These are phyloP conservation scores for Paecilomyces dactylethromorphus DNA, from an alignment of 2,329 filamentous ascomycete species.

Conservation along the genomic window DNA sequence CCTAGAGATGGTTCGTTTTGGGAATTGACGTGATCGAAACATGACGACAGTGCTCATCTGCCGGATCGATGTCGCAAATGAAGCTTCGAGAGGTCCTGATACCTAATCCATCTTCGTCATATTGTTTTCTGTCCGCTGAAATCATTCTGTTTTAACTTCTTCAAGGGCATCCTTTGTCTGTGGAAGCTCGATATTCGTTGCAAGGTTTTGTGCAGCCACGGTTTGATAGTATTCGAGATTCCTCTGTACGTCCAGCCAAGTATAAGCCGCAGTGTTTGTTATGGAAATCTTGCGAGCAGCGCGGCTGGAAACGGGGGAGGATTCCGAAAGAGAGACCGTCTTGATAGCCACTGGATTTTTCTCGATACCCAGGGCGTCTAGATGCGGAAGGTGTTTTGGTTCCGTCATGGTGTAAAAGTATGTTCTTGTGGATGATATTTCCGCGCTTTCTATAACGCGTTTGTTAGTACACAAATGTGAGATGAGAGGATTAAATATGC, in stretches of 20 bases:
- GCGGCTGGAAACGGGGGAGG: not conserved
- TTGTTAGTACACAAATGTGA: not conserved
- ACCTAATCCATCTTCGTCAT: not conserved
- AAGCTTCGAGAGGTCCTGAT: not conserved
- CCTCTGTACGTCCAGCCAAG: not conserved
- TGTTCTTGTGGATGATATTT: not conserved
- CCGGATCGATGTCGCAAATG: not conserved
- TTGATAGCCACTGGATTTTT: not conserved
- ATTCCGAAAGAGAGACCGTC: not conserved
- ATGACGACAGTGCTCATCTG: not conserved
- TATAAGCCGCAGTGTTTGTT: not conserved
- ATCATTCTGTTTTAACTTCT: not conserved
- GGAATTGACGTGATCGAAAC: too few species aligned
- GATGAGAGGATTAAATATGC: not conserved
- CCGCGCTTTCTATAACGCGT: not conserved
- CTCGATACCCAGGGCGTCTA: not conserved
- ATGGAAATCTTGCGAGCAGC: not conserved
- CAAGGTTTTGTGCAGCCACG: not conserved
- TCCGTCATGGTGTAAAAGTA: not conserved
- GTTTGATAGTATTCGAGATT: not conserved
- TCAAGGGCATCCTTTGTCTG: not conserved
- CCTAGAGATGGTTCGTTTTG: too few species aligned
- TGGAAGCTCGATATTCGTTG: not conserved
- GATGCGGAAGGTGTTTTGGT: not conserved
- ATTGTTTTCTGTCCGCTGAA: not conserved